Evolutionary conservation across 371 early-diverging fungal genomes (phyloP).

Genomic region (Mortierella sp.): DNA sequence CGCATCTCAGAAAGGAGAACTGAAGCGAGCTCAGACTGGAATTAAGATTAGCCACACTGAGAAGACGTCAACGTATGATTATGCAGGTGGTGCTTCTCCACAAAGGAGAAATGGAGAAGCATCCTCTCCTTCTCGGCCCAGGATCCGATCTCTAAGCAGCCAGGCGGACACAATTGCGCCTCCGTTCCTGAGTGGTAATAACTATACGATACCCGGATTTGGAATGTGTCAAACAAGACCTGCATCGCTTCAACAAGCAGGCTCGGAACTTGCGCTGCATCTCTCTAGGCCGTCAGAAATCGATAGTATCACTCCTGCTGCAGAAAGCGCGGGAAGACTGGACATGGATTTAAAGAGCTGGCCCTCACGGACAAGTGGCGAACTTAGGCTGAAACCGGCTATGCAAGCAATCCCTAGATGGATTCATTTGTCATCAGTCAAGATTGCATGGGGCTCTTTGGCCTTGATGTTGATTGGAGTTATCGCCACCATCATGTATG

Average conservation of each 20-base stretch:
- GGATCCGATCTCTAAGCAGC: not conserved
- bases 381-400: not conserved
- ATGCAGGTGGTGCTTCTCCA: not conserved
- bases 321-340: not conserved
- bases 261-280: slow-evolving; percentile 10
- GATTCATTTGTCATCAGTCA: slow-evolving; percentile 18
- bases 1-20: not conserved
- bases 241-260: not conserved
- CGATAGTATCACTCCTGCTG: not conserved
- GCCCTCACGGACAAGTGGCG: not conserved
- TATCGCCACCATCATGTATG: slow-evolving; percentile 30
- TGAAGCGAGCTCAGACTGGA: not conserved
- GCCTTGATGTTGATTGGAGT: slow-evolving; percentile 23
- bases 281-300: not conserved
- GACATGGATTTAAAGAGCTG: not conserved
- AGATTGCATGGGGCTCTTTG: slow-evolving; percentile 21
- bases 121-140: not conserved
- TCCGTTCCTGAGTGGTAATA: slow-evolving; percentile 36
- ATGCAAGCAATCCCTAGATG: slow-evolving; percentile 27
- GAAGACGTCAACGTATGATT: not conserved
- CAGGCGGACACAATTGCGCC: slow-evolving; percentile 5
- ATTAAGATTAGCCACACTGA: not conserved
- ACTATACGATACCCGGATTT: slow-evolving; percentile 30
- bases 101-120: not conserved
- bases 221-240: not conserved